Evolutionary conservation across 164 flowering plant genomes (phyloP), one percentile per base, ranked within the genome.

Genomic region (Tetracentron sinense): DNA sequence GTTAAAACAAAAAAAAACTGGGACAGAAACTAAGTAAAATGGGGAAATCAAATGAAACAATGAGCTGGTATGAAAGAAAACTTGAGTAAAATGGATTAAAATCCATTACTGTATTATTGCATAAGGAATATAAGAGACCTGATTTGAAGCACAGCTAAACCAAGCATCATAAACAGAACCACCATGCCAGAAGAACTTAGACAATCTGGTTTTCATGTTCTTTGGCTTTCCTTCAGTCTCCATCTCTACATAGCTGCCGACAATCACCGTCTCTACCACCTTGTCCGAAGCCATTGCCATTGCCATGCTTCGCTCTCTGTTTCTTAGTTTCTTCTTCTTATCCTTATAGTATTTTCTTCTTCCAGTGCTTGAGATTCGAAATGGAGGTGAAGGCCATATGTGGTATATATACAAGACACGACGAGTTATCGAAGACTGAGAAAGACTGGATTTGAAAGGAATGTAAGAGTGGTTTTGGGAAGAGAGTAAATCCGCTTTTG

Each of bases 151-250:
- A 67, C 98, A 93, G 71, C 97, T 91, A 64, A 94, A 94, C 97
- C 99, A 94, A 61, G 99, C 99, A 74, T 94, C 99, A 75, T 91
- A 94, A 58, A 64, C 91, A 31, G 99, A 94, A 29, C 99, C 99
- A 42, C 99, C 99, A 73, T 94, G 92, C 99, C 99, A 94, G 27
- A 94, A 85, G 72, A 95, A 73, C 48, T 72, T 67, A 3, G 92
- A 89, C 0, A 94, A 25, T 60, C 68, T 86, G 1, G 79, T 33
- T 65, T 88, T 89, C 30, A 82, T 14, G 68, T 71, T 72, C 54
- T 60, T 77, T 15, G 87, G 78, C 64, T 85, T 75, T 30, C 78
- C 80, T 57, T 91, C 97, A 14, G 77, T 79, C 63, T 95, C 99
- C 99, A 91, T 95, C 67, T 92, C 97, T 29, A 88, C 92, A 78